Conservation (phyloP, 225 moss, liverwort and hornwort genomes). For the Thuidium tamariscinum region DNA sequence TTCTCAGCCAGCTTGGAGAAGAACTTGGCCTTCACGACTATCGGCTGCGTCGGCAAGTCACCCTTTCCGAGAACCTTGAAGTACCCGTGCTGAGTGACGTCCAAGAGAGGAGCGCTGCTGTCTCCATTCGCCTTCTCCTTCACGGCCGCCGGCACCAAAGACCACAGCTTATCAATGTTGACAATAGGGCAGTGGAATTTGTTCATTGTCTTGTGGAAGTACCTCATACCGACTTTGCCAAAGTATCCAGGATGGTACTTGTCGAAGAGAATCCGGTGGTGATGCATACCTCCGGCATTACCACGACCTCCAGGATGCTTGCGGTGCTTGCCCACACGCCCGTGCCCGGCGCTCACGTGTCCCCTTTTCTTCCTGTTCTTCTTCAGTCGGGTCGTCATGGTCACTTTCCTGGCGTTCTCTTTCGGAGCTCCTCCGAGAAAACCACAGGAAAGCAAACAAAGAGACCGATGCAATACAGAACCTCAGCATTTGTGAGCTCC, state of each 20-base stretch:
- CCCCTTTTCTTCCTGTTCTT: slow-evolving; percentile 45
- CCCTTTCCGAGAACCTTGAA: slow-evolving; percentile 53
- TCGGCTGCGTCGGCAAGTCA: slow-evolving; percentile 25
- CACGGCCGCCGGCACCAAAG: slow-evolving; percentile 27
- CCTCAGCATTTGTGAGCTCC: slow-evolving; percentile 2
- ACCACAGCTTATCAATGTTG: slow-evolving; percentile 45
- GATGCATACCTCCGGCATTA: slow-evolving; percentile 49
- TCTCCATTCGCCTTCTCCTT: slow-evolving; percentile 25
- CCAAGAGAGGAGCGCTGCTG: slow-evolving; percentile 23
- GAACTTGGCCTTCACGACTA: slow-evolving; percentile 46
- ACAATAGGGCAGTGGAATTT: slow-evolving; percentile 44
- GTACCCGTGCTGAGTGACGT: slow-evolving; percentile 30
- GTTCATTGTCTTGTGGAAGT: slow-evolving; percentile 52
- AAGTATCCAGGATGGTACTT: slow-evolving; percentile 54
- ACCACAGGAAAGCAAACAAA: not conserved
- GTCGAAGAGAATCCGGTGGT: slow-evolving; percentile 36
- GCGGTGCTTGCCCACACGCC: slow-evolving; percentile 39
- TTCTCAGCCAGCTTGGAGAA: slow-evolving; percentile 45
- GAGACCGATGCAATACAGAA: fast-evolving
- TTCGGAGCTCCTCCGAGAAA: not conserved
- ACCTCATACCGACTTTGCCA: slow-evolving; percentile 48
- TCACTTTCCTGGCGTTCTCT: not conserved
- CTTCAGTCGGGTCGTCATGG: slow-evolving; percentile 42
- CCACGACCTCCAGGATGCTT: slow-evolving; percentile 46
- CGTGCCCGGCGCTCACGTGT: slow-evolving; percentile 32